Evolutionary conservation across 495 filamentous ascomycete species (phyloP).

Genomic region (Penicillium simplicissimum): DNA sequence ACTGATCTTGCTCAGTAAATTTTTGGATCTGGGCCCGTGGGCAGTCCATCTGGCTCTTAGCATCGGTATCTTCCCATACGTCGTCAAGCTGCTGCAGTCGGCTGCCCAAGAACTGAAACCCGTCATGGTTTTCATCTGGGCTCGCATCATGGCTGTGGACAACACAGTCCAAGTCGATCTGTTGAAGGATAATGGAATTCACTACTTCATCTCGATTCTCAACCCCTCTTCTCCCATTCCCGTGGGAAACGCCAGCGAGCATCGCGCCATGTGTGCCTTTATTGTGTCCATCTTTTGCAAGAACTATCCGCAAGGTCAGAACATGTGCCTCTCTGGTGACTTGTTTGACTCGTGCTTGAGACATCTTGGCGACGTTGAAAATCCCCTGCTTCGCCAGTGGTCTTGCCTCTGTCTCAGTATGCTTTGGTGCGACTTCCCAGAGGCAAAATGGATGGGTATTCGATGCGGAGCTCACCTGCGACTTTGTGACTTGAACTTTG

Average conservation of each 20-base stretch:
- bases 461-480: constrained; percentile 74
- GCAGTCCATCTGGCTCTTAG: constrained; percentile 93
- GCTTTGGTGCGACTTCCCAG: constrained; percentile 85
- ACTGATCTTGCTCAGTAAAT: constrained; percentile 88
- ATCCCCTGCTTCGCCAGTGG: constrained; percentile 91
- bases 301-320: constrained; percentile 84
- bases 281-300: constrained; percentile 97
- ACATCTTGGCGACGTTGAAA: constrained; percentile 80
- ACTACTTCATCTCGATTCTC: constrained; percentile 91
- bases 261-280: constrained; percentile 98
- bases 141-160: constrained; percentile 92
- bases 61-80: constrained; percentile 98
- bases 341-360: constrained; percentile 81
- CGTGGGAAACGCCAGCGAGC: constrained; percentile 81
- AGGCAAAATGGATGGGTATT: constrained; percentile 94
- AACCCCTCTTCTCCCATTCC: constrained; percentile 80
- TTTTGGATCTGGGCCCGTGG: constrained; percentile 95
- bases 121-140: constrained; percentile 99
- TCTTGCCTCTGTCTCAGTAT: constrained; percentile 94
- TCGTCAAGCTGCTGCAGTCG: constrained; percentile 92
- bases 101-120: constrained; percentile 93
- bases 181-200: constrained; percentile 93
- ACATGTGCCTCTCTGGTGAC: constrained; percentile 76
- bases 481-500: constrained; percentile 77
- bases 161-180: constrained; percentile 88